Evolutionary conservation across 2,329 filamentous ascomycete species (phyloP).

Genomic region (Paecilomyces dactylethromorphus): DNA sequence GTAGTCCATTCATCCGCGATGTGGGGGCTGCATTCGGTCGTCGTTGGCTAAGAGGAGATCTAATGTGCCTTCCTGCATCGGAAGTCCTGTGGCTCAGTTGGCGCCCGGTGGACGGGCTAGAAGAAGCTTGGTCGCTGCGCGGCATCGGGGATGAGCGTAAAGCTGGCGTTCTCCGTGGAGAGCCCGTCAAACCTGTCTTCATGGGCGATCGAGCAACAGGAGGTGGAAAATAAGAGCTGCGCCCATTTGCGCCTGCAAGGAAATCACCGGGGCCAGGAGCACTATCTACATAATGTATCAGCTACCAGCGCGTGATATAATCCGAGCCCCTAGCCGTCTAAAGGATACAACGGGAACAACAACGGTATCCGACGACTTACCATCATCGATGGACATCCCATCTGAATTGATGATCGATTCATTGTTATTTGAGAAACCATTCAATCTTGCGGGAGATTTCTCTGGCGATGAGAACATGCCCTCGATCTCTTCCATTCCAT

Average conservation of each 20-base stretch:
- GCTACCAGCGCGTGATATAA: background rate
- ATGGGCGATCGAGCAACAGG: constrained; percentile 40
- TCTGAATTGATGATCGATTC: constrained; percentile 48
- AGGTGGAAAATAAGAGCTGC: constrained; percentile 29
- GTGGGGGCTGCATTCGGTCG: constrained; percentile 26
- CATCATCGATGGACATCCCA: constrained; percentile 59
- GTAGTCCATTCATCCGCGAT: constrained; percentile 16
- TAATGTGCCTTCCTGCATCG: constrained; percentile 16
- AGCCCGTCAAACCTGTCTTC: constrained; percentile 37
- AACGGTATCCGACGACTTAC: constrained; percentile 35
- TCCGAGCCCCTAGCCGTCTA: background rate
- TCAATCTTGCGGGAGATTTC: constrained; percentile 44
- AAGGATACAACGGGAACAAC: background rate
- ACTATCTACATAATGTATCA: constrained; percentile 23
- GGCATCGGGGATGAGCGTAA: constrained; percentile 36
- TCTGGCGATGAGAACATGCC: constrained; percentile 83
- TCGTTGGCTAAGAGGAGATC: constrained; percentile 29
- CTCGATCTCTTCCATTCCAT: constrained; percentile 85
- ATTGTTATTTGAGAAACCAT: constrained; percentile 27
- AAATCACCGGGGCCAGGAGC: constrained; percentile 37
- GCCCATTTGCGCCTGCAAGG: constrained; percentile 27
- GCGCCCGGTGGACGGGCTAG: constrained; percentile 30
- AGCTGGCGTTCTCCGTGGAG: constrained; percentile 35
- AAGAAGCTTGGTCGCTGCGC: constrained; percentile 25
- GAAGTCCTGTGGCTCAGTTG: constrained; percentile 16